Percentiles rank a stretch among this genome's conserved stretches.
These are phyloP conservation scores for Breviolum minutum DNA, from an alignment of 73 alveolate species.

Conservation along the genomic window DNA sequence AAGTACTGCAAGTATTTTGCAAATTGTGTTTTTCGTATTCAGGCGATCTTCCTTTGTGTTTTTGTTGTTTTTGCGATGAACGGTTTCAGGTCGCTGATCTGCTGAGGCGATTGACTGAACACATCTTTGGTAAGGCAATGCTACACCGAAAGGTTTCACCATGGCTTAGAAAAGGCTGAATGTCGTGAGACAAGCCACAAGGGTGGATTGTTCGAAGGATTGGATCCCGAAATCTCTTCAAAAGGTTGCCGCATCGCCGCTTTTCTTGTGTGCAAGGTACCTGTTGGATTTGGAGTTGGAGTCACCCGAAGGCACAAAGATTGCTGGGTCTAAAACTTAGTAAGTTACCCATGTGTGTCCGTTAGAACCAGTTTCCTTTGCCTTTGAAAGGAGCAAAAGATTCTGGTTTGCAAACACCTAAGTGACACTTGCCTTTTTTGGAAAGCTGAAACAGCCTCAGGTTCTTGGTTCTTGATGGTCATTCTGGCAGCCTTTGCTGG, in stretches of 20 bases:
- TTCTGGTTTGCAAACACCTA: background rate
- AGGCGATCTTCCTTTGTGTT: too few species aligned
- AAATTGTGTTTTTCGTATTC: too few species aligned
- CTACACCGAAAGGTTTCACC: background rate
- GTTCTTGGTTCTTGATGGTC: slow-evolving; percentile 84
- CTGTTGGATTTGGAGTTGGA: slow-evolving; percentile 81
- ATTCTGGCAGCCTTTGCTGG: slow-evolving; percentile 76
- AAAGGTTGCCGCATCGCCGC: background rate
- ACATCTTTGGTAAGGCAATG: background rate
- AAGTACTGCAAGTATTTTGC: too few species aligned
- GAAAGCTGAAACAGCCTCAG: background rate
- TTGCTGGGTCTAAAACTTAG: slow-evolving; percentile 21
- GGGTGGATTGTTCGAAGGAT: too few species aligned
- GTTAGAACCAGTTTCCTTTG: background rate
- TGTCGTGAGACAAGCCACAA: background rate
- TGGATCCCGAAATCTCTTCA: background rate
- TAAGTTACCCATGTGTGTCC: background rate
- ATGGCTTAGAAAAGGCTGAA: background rate
- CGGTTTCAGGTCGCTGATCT: too few species aligned
- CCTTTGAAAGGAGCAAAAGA: too few species aligned
- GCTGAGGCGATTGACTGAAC: too few species aligned
- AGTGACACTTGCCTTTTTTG: background rate
- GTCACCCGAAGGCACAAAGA: slow-evolving; percentile 89
- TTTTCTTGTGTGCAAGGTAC: background rate
- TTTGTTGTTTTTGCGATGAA: too few species aligned